Conservation (phyloP, 768 basidiomycete species). For the Cubamyces sp. region DNA sequence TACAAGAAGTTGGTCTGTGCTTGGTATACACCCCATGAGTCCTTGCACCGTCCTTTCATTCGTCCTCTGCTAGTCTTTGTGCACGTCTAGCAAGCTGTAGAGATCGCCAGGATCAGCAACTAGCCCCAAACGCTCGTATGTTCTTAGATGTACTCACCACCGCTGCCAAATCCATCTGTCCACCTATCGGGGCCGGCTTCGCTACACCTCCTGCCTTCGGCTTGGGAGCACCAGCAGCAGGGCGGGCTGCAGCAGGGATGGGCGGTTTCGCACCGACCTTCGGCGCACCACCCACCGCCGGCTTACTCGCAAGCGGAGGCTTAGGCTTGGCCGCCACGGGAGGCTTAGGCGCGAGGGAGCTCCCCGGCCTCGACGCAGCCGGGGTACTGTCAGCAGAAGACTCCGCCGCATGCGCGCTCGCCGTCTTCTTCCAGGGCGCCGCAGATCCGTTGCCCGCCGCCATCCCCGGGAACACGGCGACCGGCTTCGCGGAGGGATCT, state of each 20-base stretch:
- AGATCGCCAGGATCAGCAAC: neutral
- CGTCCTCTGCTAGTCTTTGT: conserved; percentile 60
- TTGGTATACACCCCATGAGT: neutral
- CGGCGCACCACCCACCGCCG: conserved; percentile 41
- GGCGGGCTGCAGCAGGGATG: conserved; percentile 61
- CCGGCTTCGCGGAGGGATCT: conserved; percentile 71
- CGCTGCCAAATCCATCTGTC: conserved; percentile 83
- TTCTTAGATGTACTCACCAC: conserved; percentile 54
- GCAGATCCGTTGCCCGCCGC: conserved; percentile 66
- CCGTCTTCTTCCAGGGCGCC: conserved; percentile 72
- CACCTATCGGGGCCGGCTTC: conserved; percentile 50
- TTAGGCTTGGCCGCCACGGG: conserved; percentile 70
- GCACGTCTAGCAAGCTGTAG: conserved; percentile 78
- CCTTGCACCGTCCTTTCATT: conserved; percentile 20
- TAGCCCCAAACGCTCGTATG: neutral
- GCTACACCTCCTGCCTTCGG: conserved; percentile 46
- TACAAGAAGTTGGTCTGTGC: neutral
- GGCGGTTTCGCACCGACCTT: conserved; percentile 63
- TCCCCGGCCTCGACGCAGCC: conserved; percentile 53
- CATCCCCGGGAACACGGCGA: conserved; percentile 84
- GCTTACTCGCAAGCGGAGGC: conserved; percentile 57
- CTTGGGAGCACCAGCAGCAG: conserved; percentile 41
- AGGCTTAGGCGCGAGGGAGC: conserved; percentile 50
- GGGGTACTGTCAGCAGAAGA: conserved; percentile 44
- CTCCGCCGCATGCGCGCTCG: conserved; percentile 21